A percentile compares a stretch with the other conserved stretches of the same genome.
These are phyloP conservation scores for Dichomitus squalens DNA, from an alignment of 1,284 basidiomycete genomes.

Conservation along the genomic window DNA sequence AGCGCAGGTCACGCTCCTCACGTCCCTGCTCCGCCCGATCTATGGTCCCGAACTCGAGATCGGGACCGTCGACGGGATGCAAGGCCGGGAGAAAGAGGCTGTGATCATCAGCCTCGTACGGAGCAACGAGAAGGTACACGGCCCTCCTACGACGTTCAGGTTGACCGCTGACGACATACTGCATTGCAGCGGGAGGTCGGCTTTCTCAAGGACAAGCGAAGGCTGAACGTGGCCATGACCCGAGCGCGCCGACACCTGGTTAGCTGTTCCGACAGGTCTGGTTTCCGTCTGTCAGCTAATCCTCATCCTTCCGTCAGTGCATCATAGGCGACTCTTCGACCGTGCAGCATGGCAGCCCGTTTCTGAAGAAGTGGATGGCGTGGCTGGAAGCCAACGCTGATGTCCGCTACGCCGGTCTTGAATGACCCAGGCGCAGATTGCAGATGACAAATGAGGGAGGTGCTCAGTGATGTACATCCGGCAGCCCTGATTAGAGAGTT, in stretches of 20 bases:
- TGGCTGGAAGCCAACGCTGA: slow-evolving; percentile 93
- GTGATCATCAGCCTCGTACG: slow-evolving; percentile 88
- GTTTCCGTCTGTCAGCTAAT: neutral
- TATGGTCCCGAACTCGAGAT: slow-evolving; percentile 81
- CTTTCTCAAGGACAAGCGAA: slow-evolving; percentile 87
- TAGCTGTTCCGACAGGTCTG: slow-evolving; percentile 66
- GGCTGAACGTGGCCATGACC: slow-evolving; percentile 96
- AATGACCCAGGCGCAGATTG: slow-evolving; percentile 33
- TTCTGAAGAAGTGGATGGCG: slow-evolving; percentile 85
- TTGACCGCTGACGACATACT: neutral
- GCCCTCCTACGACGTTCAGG: neutral
- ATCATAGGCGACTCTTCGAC: slow-evolving; percentile 92
- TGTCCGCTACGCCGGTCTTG: slow-evolving; percentile 78
- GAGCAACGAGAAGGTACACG: slow-evolving; percentile 75
- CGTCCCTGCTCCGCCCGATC: slow-evolving; percentile 67
- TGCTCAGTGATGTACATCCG: neutral
- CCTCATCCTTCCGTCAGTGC: slow-evolving; percentile 57
- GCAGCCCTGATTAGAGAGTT: neutral
- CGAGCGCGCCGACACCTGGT: slow-evolving; percentile 89
- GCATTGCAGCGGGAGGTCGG: slow-evolving; percentile 77
- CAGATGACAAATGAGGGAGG: neutral
- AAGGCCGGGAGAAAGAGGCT: slow-evolving; percentile 90
- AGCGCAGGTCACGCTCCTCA: slow-evolving; percentile 85
- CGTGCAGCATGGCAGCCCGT: slow-evolving; percentile 78
- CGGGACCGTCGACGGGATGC: slow-evolving; percentile 92